Conservation (phyloP, 805 yeast species). For the Ogataea paraovalis region DNA sequence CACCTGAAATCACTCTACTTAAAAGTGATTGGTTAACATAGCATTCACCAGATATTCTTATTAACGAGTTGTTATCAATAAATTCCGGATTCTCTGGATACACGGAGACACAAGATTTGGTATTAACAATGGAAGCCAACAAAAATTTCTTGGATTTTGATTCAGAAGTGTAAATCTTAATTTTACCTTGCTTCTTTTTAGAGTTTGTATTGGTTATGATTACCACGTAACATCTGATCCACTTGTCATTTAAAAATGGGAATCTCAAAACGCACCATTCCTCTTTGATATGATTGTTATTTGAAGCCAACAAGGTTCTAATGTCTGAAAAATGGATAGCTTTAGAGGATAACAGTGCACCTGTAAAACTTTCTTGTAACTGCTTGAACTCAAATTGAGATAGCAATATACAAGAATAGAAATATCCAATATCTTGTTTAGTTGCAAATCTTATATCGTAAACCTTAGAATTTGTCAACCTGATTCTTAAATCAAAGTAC, state of each 20-base stretch:
- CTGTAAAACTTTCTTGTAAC: slow-evolving; percentile 61
- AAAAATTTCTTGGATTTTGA: slow-evolving; percentile 48
- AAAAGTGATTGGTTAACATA: slow-evolving; percentile 38
- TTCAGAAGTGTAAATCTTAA: slow-evolving; percentile 49
- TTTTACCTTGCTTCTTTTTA: slow-evolving; percentile 43
- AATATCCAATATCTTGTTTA: slow-evolving; percentile 25
- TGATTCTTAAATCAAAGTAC: slow-evolving; percentile 16
- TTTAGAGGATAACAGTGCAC: slow-evolving; percentile 54
- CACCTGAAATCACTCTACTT: slow-evolving; percentile 20
- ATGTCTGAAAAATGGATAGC: slow-evolving; percentile 56
- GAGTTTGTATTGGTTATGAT: slow-evolving; percentile 42
- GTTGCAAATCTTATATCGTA: slow-evolving; percentile 24
- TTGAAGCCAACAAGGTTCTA: slow-evolving; percentile 51
- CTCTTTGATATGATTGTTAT: slow-evolving; percentile 40
- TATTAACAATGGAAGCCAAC: slow-evolving; percentile 44
- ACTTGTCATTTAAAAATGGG: slow-evolving; percentile 53
- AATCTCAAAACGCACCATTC: slow-evolving; percentile 65
- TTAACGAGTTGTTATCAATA: slow-evolving; percentile 53
- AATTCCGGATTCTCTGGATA: slow-evolving; percentile 55
- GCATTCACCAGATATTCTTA: slow-evolving; percentile 54
- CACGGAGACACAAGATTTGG: slow-evolving; percentile 47
- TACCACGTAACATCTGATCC: slow-evolving; percentile 53
- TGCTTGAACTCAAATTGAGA: slow-evolving; percentile 55
- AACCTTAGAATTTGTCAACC: slow-evolving; percentile 23
- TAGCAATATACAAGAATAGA: slow-evolving; percentile 45